These are phyloP conservation scores for Stephanodiscus minutulus DNA, from an alignment of 108 stramenopile genomes.

Conservation along the genomic window DNA sequence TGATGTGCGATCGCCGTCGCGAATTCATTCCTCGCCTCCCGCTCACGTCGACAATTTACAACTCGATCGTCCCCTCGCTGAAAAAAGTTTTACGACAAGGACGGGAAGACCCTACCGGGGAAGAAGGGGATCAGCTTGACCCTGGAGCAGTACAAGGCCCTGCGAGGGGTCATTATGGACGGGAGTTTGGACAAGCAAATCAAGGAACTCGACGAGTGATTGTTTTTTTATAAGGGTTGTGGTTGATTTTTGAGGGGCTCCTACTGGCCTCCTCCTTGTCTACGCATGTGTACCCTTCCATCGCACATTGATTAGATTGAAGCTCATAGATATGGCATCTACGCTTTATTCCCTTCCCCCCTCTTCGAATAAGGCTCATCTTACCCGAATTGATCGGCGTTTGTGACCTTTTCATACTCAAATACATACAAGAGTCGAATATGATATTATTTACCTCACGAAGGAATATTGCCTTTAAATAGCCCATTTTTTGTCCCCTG, in stretches of 20 bases:
- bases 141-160: constrained; percentile 67
- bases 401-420: background rate
- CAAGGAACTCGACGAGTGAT: constrained; percentile 27
- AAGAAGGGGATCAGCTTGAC: constrained; percentile 82
- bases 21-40: background rate
- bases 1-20: background rate
- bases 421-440: background rate
- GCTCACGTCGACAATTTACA: background rate
- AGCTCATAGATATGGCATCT: background rate
- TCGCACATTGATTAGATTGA: background rate
- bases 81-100: constrained; percentile 75
- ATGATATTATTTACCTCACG: background rate
- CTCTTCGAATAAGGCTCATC: background rate
- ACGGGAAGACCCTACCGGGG: constrained; percentile 68
- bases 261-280: background rate
- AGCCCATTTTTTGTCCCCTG: too few species aligned
- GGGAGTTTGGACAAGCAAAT: constrained; percentile 48
- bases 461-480: too few species aligned
- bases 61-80: background rate
- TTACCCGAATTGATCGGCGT: background rate
- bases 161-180: constrained; percentile 52
- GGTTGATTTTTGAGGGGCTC: background rate
- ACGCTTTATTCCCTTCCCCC: background rate
- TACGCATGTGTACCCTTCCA: background rate
- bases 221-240: background rate